Evolutionary conservation across 1,284 basidiomycete species (phyloP).

Genomic region (Microbotryum silenes-acaulis): DNA sequence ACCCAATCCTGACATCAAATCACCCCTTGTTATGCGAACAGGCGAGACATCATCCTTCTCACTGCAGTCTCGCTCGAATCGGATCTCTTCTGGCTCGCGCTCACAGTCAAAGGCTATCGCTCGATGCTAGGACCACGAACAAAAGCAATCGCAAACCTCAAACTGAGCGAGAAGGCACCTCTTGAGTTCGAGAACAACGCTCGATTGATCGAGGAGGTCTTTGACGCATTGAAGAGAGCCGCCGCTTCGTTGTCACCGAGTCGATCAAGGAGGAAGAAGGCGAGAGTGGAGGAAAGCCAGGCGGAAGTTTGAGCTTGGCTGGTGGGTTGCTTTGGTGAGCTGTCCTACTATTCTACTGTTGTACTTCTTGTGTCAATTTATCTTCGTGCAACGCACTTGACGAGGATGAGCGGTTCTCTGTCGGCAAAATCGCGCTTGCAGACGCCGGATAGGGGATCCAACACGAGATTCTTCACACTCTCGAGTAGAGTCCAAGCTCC

Average conservation of each 20-base stretch:
- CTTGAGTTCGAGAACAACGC: background rate
- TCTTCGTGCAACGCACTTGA: too few relatives aligned
- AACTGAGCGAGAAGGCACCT: background rate
- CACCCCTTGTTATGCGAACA: background rate
- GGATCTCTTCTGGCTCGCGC: constrained; percentile 25
- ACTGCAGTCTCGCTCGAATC: constrained; percentile 18
- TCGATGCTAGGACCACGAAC: background rate
- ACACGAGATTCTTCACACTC: too few relatives aligned
- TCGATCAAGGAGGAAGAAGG: background rate
- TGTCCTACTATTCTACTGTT: too few relatives aligned
- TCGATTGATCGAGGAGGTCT: background rate
- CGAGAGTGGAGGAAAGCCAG: background rate
- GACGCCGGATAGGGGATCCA: too few relatives aligned
- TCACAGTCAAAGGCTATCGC: constrained; percentile 9
- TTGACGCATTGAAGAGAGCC: constrained; percentile 3
- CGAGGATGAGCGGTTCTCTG: too few relatives aligned
- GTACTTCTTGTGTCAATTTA: too few relatives aligned
- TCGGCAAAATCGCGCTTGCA: too few relatives aligned
- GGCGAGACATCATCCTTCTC: constrained; percentile 8
- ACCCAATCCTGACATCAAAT: background rate
- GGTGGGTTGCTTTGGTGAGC: background rate
- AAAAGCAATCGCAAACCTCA: background rate
- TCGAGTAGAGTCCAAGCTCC: too few relatives aligned
- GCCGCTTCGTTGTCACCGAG: background rate
- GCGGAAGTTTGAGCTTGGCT: background rate